These are phyloP conservation scores for Dothiorella sarmentorum DNA, from an alignment of 2,329 filamentous ascomycete species.

Conservation along the genomic window DNA sequence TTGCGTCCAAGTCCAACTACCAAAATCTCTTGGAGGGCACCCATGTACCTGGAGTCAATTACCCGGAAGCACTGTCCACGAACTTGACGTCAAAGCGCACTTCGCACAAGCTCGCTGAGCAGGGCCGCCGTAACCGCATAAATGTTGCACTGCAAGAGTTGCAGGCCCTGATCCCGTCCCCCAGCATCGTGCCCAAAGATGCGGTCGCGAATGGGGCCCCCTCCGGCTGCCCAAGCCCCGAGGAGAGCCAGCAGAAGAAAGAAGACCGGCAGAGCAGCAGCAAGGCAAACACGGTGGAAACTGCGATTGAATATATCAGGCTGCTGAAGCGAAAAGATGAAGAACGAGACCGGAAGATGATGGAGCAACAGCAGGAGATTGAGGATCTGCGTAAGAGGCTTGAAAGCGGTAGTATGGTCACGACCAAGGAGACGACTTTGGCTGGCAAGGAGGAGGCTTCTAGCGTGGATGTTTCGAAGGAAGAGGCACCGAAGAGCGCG, in stretches of 20 bases:
- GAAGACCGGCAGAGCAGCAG: constrained; percentile 62
- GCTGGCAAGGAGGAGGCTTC: background rate
- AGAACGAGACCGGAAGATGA: constrained; percentile 61
- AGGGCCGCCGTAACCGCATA: constrained; percentile 90
- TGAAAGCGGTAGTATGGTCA: background rate
- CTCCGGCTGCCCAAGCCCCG: constrained; percentile 26
- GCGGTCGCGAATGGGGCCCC: constrained; percentile 38
- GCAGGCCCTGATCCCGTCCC: constrained; percentile 72
- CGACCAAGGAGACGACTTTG: background rate
- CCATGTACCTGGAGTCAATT: constrained; percentile 81
- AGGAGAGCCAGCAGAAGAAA: constrained; percentile 26
- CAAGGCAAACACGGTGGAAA: constrained; percentile 96
- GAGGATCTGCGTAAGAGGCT: constrained; percentile 38
- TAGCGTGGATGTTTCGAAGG: background rate
- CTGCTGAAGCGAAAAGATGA: constrained; percentile 70
- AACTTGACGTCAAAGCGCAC: constrained; percentile 95
- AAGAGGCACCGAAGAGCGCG: background rate
- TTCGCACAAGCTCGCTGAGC: constrained; percentile 96
- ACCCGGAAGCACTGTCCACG: constrained; percentile 85
- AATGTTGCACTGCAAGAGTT: constrained; percentile 92
- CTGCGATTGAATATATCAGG: constrained; percentile 93
- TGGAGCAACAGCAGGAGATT: constrained; percentile 62
- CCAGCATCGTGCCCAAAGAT: constrained; percentile 32
- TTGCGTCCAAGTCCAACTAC: constrained; percentile 95
- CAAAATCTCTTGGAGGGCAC: constrained; percentile 96